A percentile compares a stretch with the other conserved stretches of the same genome.
Conservation (phyloP, 352 stramenopile species). For the Pythium graminicola region DNA sequence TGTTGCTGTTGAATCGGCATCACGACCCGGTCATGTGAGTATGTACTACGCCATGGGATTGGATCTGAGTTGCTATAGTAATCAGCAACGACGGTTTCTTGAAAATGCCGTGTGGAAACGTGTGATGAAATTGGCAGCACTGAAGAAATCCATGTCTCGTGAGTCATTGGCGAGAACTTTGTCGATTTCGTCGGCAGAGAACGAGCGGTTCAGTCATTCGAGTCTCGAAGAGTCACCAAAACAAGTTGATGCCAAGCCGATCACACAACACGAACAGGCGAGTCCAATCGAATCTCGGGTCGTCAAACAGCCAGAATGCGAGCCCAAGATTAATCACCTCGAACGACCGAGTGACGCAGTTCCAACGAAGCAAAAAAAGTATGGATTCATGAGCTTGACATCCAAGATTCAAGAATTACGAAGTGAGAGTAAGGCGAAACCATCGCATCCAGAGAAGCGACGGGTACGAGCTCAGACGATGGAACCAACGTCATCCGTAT, state of each 20-base stretch:
- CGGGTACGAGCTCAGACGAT: constrained; percentile 15
- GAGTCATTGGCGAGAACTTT: constrained; percentile 14
- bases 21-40: constrained; percentile 10
- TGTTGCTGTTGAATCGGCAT: constrained; percentile 18
- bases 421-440: background rate
- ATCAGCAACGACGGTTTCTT: constrained; percentile 6
- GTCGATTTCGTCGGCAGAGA: constrained; percentile 12
- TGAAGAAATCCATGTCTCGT: constrained; percentile 18
- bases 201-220: background rate
- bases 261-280: background rate
- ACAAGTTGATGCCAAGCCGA: background rate
- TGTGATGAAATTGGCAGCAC: constrained; percentile 18
- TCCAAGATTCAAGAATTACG: constrained; percentile 5
- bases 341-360: no score
- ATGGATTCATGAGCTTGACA: background rate
- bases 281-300: no score
- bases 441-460: constrained; percentile 2
- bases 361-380: background rate
- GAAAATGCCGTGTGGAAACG: constrained; percentile 22
- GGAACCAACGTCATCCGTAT: background rate
- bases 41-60: constrained; percentile 18
- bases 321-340: no score
- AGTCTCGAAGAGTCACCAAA: background rate
- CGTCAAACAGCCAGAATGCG: no score
- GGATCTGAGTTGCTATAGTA: constrained; percentile 7